Percentiles rank a stretch among this genome's conserved stretches.
Evolutionary conservation across 805 yeast species (phyloP).

Genomic region (Saccharomycopsis synnaedendra): DNA sequence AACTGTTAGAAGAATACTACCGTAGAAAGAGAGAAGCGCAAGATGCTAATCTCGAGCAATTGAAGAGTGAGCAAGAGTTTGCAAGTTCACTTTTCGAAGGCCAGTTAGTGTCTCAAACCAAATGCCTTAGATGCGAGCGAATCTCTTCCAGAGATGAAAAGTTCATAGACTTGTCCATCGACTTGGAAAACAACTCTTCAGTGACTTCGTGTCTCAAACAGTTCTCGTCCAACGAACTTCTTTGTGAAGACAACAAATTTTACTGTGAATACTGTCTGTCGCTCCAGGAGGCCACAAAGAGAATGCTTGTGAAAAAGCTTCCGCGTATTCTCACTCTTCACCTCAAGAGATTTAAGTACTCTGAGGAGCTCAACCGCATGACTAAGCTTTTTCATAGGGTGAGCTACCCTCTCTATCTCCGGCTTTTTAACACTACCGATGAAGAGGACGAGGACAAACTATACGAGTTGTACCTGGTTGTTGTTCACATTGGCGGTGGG

Average conservation of each 20-base stretch:
- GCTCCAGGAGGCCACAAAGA: constrained; percentile 86
- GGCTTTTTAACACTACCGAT: constrained; percentile 62
- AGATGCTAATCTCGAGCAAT: neutral
- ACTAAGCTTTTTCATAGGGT: constrained; percentile 82
- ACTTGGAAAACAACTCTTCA: constrained; percentile 64
- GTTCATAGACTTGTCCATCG: constrained; percentile 79
- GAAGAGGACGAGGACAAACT: constrained; percentile 30
- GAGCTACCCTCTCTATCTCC: constrained; percentile 61
- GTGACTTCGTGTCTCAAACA: constrained; percentile 69
- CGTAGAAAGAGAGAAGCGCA: constrained; percentile 10
- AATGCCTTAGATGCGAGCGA: constrained; percentile 82
- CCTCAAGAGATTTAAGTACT: constrained; percentile 84
- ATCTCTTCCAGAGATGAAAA: constrained; percentile 73
- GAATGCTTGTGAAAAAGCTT: constrained; percentile 65
- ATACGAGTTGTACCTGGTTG: constrained; percentile 77
- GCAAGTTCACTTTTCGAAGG: constrained; percentile 78
- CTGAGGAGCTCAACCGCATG: constrained; percentile 69
- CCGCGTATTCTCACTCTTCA: constrained; percentile 79
- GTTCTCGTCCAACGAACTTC: constrained; percentile 77
- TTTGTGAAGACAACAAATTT: constrained; percentile 81
- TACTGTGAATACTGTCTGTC: constrained; percentile 87
- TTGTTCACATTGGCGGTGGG: constrained; percentile 94
- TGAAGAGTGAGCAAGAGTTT: constrained; percentile 27
- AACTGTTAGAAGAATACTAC: constrained; percentile 26
- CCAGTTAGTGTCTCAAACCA: constrained; percentile 71